Conservation (phyloP, 805 yeast species). For the Debaryomyces prosopidis region DNA sequence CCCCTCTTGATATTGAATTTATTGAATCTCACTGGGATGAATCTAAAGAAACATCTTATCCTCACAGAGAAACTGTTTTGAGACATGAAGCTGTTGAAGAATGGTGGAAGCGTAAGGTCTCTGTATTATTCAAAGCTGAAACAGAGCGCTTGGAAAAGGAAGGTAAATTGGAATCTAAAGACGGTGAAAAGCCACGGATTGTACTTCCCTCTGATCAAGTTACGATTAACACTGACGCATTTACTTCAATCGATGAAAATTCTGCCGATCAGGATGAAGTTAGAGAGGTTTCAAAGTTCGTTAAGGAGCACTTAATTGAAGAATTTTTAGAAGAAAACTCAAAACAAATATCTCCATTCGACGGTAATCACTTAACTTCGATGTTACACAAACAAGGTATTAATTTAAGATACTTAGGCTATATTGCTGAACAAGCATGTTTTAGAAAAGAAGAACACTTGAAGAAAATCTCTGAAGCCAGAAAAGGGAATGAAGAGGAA, state of each 20-base stretch:
- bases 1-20: constrained; percentile 83
- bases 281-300: constrained; percentile 65
- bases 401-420: constrained; percentile 85
- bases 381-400: constrained; percentile 80
- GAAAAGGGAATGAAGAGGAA: constrained; percentile 25
- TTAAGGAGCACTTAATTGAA: constrained; percentile 60
- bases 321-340: constrained; percentile 58
- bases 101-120: constrained; percentile 79
- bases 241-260: constrained; percentile 42
- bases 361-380: constrained; percentile 72
- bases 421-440: constrained; percentile 43
- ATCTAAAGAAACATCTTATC: constrained; percentile 54
- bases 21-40: constrained; percentile 54
- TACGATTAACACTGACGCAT: constrained; percentile 79
- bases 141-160: constrained; percentile 47
- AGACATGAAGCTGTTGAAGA: constrained; percentile 88
- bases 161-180: constrained; percentile 30
- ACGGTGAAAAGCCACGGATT: constrained; percentile 48
- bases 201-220: constrained; percentile 54
- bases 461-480: constrained; percentile 17
- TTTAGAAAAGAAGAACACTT: constrained; percentile 17
- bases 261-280: constrained; percentile 63
- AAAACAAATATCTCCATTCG: constrained; percentile 66
- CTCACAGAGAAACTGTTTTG: constrained; percentile 75
- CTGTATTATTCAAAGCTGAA: constrained; percentile 50